Evolutionary conservation across 345 rosid genomes (phyloP).

Genomic region (Litchi chinensis): DNA sequence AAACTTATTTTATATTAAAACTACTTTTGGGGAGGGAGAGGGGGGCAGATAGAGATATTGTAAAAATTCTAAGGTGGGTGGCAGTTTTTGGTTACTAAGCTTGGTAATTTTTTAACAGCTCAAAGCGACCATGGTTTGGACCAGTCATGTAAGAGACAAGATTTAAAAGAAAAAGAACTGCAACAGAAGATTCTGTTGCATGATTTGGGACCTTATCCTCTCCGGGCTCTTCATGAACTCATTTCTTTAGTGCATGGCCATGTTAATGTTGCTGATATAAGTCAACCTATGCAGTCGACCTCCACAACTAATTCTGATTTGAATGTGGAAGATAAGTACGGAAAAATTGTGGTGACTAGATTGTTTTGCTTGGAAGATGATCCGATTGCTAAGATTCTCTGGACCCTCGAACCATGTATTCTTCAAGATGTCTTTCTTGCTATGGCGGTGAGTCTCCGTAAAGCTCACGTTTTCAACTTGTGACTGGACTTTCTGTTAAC

Average conservation of each 20-base stretch:
- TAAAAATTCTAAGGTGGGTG: neutral
- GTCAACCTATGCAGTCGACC: constrained; percentile 32
- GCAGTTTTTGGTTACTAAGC: constrained; percentile 21
- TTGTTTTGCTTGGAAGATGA: constrained; percentile 59
- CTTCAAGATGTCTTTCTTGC: constrained; percentile 64
- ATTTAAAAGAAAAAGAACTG: constrained; percentile 33
- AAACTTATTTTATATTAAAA: constrained; percentile 15
- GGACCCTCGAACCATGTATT: constrained; percentile 53
- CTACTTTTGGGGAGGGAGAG: neutral
- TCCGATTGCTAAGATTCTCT: constrained; percentile 68
- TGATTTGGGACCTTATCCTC: constrained; percentile 50
- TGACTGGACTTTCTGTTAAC: constrained; percentile 17
- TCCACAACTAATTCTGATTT: constrained; percentile 36
- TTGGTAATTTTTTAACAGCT: constrained; percentile 32
- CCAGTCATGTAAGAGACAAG: constrained; percentile 32
- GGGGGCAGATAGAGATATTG: neutral
- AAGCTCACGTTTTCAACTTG: constrained; percentile 10
- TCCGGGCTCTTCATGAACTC: constrained; percentile 66
- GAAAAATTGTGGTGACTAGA: constrained; percentile 25
- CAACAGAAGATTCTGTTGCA: constrained; percentile 35
- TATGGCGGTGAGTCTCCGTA: constrained; percentile 60
- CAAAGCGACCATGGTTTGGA: constrained; percentile 27
- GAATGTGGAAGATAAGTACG: constrained; percentile 27
- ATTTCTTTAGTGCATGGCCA: constrained; percentile 74
- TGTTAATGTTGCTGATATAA: constrained; percentile 49